Base-by-base conservation (phyloP, 257 asterid genomes). In the Ilex asprella region DNA sequence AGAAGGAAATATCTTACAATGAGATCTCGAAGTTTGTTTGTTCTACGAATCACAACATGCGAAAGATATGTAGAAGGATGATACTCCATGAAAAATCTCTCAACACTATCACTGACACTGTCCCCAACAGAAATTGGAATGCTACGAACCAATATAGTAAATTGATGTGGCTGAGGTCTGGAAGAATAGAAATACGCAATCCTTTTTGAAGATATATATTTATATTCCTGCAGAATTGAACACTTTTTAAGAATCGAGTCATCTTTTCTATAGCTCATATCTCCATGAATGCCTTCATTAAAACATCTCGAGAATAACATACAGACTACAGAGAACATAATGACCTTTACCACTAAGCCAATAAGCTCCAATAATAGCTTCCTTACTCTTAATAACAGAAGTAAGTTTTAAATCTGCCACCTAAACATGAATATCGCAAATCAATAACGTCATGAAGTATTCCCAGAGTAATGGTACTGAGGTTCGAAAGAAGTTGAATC, bases 1-100 rank as follows among this genome's bases (percentile, higher is more conserved):
- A 35, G 41, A 56, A 32, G 50, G 3, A 62, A 60, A 66, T 50
- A 75, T 66, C 97, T 87, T 85, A 93, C 99, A 67, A 81, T 75
- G 68, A 93, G 84, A 70, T 64, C 77, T 70, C 79, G 83, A 70
- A 93, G 88, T 71, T 82, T 87, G 78, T 78, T 78, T 64, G 91
- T 73, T 58, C 95, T 86, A 52, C 84, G 94, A 67, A 93, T 81
- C 62, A 89, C 73, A 56, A 78, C 71, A 78, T 93, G 97, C 58
- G 99, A 89, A 74, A 89, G 95, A 82, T 93, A 93, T 9, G 95
- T 75, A 50, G 94, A 78, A 35, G 96, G 95, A 78, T 93, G 87
- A 64, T 60, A 68, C 76, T 89, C 87, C 15, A 79, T 58, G 77
- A 93, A 93, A 73, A 87, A 93, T 68, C 83, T 76, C 73, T 87